Evolutionary conservation across 1,284 basidiomycete species (phyloP).

Genomic region (Tylopilus sp.): DNA sequence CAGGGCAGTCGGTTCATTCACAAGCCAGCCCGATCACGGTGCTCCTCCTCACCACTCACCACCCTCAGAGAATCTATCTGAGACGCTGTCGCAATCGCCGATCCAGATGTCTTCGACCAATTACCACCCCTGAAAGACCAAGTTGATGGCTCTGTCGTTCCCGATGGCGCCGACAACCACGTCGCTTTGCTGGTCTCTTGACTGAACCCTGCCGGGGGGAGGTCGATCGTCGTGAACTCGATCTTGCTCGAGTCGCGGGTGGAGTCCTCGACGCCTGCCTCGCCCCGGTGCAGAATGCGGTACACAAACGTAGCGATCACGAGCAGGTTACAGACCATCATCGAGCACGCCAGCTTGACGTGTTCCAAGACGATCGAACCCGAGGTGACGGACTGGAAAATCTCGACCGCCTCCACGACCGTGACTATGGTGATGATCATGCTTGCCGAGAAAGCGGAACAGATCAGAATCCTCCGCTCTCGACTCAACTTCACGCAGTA

Average conservation of each 20-base stretch:
- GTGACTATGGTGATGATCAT: slow-evolving; percentile 24
- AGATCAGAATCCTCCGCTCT: slow-evolving; percentile 16
- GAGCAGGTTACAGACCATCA: slow-evolving; percentile 29
- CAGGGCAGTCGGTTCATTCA: too few species aligned
- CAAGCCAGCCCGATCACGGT: too few species aligned
- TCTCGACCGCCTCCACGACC: slow-evolving; percentile 8
- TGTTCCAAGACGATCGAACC: slow-evolving; percentile 24
- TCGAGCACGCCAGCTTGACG: slow-evolving; percentile 25
- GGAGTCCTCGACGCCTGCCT: slow-evolving; percentile 1
- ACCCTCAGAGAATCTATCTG: too few species aligned
- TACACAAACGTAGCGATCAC: slow-evolving; percentile 28
- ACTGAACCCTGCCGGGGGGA: background rate
- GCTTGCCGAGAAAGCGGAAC: slow-evolving; percentile 22
- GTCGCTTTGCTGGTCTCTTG: slow-evolving; percentile 3
- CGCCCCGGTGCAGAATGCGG: slow-evolving; percentile 12
- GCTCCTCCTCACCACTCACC: too few species aligned
- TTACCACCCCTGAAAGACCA: slow-evolving; percentile 7
- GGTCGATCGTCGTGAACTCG: slow-evolving; percentile 16
- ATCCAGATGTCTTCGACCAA: background rate
- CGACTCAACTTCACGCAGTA: slow-evolving; percentile 11
- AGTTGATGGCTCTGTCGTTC: slow-evolving; percentile 6
- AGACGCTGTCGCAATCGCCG: background rate
- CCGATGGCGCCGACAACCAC: background rate
- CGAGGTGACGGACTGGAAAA: slow-evolving; percentile 5
- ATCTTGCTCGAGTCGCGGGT: background rate